phyloP scores from a whole-genome alignment of 1,284 basidiomycete species.

The Sporisorium iseilematis-ciliati region DNA sequence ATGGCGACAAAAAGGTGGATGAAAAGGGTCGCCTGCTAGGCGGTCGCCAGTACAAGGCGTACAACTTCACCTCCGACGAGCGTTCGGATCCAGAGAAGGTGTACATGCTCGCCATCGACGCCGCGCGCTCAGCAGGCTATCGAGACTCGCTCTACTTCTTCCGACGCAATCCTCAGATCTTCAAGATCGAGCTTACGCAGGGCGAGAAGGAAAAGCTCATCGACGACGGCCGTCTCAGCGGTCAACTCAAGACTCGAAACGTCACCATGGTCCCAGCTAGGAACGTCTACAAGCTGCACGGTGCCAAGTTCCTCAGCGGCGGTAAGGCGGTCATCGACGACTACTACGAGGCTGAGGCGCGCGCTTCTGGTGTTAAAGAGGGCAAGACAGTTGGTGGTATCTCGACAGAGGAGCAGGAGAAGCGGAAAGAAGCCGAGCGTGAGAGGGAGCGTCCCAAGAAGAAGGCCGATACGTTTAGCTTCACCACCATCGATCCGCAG shows the following conservation, averaged over 20 bases:
- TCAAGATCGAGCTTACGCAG: slow-evolving; percentile 77
- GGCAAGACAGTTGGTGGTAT: slow-evolving; percentile 64
- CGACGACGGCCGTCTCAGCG: slow-evolving; percentile 84
- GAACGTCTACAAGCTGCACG: slow-evolving; percentile 94
- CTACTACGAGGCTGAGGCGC: slow-evolving; percentile 88
- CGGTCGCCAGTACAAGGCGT: slow-evolving; percentile 87
- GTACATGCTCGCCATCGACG: slow-evolving; percentile 97
- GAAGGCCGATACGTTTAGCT: slow-evolving; percentile 57
- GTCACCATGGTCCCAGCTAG: slow-evolving; percentile 93
- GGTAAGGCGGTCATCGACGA: slow-evolving; percentile 93
- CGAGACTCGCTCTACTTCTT: slow-evolving; percentile 97
- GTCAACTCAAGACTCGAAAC: slow-evolving; percentile 87
- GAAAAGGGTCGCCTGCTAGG: slow-evolving; percentile 83
- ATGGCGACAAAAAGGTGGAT: slow-evolving; percentile 93
- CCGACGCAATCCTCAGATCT: slow-evolving; percentile 85
- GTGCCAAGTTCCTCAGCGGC: slow-evolving; percentile 86
- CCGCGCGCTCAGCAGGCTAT: slow-evolving; percentile 93
- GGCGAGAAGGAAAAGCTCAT: slow-evolving; percentile 91
- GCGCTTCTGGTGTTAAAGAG: slow-evolving; percentile 71
- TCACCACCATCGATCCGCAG: slow-evolving; percentile 59
- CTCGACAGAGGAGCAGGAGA: slow-evolving; percentile 55
- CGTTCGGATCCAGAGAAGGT: slow-evolving; percentile 82
- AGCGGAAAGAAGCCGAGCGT: slow-evolving; percentile 56
- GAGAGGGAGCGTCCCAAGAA: slow-evolving; percentile 56
- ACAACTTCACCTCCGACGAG: slow-evolving; percentile 84